These are phyloP conservation scores for Phytophthora pluvialis DNA, from an alignment of 352 stramenopile genomes.

Conservation along the genomic window DNA sequence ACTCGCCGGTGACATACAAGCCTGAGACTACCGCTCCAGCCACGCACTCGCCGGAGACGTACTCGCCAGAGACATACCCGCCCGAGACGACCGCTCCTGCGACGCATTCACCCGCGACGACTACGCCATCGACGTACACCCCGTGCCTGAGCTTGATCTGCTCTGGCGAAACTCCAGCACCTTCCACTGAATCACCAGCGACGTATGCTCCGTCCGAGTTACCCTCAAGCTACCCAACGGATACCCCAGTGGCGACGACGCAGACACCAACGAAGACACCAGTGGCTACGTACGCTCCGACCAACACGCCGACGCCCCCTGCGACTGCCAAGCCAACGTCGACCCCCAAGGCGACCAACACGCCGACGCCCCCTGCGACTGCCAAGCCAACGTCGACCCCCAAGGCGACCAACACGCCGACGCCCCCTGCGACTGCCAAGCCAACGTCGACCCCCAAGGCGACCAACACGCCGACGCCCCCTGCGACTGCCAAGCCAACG, in stretches of 20 bases:
- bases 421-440: background rate
- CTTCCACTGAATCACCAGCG: background rate
- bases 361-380: conserved; percentile 1
- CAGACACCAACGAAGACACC: conserved; percentile 5
- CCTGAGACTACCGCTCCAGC: background rate
- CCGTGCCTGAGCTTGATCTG: background rate
- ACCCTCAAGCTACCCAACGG: background rate
- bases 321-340: conserved; percentile 10
- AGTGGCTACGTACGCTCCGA: conserved; percentile 5
- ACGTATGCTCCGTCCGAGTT: background rate
- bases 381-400: conserved; percentile 19
- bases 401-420: conserved; percentile 24
- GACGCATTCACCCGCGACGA: conserved; percentile 12
- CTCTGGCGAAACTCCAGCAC: background rate
- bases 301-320: conserved; percentile 6
- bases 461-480: conserved; percentile 15
- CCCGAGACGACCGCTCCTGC: conserved; percentile 6
- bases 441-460: conserved; percentile 24
- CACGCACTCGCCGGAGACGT: background rate
- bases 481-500: conserved; percentile 4
- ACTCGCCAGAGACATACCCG: conserved; percentile 9
- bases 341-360: conserved; percentile 27
- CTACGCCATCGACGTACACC: background rate
- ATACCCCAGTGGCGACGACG: background rate
- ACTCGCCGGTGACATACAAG: background rate